Conservation (phyloP, 306 rosid genomes). For the Fragaria vesca region DNA sequence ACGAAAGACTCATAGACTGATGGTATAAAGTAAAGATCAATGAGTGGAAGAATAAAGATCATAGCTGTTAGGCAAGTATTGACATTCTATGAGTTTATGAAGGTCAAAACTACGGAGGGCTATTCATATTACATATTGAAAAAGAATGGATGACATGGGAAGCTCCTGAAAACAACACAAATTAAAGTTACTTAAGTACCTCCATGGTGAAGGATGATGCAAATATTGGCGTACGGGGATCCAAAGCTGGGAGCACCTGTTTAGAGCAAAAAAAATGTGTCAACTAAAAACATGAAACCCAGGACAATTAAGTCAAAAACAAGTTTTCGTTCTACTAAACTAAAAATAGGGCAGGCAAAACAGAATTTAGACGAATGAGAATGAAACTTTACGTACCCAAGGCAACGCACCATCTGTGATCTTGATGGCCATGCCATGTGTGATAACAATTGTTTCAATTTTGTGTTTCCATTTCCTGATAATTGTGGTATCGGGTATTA, state of each 20-base stretch:
- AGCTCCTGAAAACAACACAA: neutral
- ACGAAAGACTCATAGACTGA: too few relatives aligned
- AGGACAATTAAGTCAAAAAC: neutral
- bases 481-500: slow-evolving; percentile 96
- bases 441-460: slow-evolving; percentile 88
- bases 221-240: slow-evolving; percentile 78
- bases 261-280: slow-evolving; percentile 21
- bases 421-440: slow-evolving; percentile 87
- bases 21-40: neutral
- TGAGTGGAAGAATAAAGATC: neutral
- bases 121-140: neutral
- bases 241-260: slow-evolving; percentile 96
- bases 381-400: slow-evolving; percentile 73
- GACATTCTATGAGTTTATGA: neutral
- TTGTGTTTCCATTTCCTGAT: slow-evolving; percentile 94
- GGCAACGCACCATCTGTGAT: slow-evolving; percentile 99
- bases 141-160: neutral
- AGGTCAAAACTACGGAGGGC: neutral
- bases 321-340: neutral
- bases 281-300: slow-evolving; percentile 18
- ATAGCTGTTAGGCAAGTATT: neutral
- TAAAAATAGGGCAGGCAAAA: neutral
- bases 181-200: slow-evolving; percentile 38
- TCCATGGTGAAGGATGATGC: slow-evolving; percentile 99
- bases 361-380: slow-evolving; percentile 27